Evolutionary conservation across 2,329 filamentous ascomycete species (phyloP).

Genomic region (Elsinoe arachidis): DNA sequence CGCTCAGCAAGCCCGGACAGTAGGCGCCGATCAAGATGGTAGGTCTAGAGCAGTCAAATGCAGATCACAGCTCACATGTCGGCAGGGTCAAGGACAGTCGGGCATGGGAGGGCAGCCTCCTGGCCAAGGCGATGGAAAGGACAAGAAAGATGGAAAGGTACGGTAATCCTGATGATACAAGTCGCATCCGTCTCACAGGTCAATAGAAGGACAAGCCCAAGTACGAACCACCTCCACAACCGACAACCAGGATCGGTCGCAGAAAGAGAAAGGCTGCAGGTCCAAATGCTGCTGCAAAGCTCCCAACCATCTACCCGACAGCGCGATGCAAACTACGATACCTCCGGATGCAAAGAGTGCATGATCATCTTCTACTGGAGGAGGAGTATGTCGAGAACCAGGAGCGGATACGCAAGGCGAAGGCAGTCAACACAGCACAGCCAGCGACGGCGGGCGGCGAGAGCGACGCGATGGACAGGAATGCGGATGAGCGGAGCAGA

Average conservation of each 20-base stretch:
- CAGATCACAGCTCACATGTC: background rate
- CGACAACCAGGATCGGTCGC: slow-evolving; percentile 90
- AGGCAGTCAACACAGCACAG: slow-evolving; percentile 63
- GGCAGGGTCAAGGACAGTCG: slow-evolving; percentile 74
- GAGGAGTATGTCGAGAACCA: slow-evolving; percentile 99
- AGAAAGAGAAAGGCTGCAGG: slow-evolving; percentile 97
- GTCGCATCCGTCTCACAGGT: background rate
- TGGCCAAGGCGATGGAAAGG: slow-evolving; percentile 58
- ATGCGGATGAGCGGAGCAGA: slow-evolving; percentile 86
- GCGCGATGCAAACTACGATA: slow-evolving; percentile 96
- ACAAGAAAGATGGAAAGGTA: slow-evolving; percentile 70
- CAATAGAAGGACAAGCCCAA: slow-evolving; percentile 96
- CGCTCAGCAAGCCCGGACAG: background rate
- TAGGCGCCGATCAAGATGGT: slow-evolving; percentile 1
- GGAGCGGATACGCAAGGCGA: slow-evolving; percentile 87
- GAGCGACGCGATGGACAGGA: slow-evolving; percentile 70
- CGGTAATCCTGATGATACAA: background rate
- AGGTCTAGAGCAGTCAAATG: background rate
- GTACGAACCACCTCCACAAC: slow-evolving; percentile 96
- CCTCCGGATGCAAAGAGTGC: slow-evolving; percentile 95
- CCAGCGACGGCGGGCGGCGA: slow-evolving; percentile 53
- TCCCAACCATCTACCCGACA: slow-evolving; percentile 87
- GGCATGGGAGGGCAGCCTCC: slow-evolving; percentile 66
- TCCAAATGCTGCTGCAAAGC: slow-evolving; percentile 88
- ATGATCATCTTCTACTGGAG: slow-evolving; percentile 92